Evolutionary conservation across 164 flowering plant species (phyloP).

Genomic region (Liquidambar formosana): DNA sequence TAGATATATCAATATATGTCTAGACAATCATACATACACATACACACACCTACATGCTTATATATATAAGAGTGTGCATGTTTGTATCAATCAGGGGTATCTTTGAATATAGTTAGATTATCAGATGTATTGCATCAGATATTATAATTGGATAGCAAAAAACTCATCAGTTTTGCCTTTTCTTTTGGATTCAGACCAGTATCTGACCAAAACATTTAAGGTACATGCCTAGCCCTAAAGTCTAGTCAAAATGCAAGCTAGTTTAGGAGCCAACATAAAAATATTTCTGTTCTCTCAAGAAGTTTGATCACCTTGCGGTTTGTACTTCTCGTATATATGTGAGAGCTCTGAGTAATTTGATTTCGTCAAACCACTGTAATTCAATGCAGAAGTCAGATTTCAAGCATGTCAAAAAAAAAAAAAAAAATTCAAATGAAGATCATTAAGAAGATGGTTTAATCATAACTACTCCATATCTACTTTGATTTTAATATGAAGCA

Average conservation of each 20-base stretch:
- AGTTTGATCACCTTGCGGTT: slow-evolving; percentile 63
- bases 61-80: too few relatives aligned
- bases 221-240: not conserved
- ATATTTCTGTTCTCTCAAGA: not conserved
- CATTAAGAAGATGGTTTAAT: not conserved
- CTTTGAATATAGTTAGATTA: too few relatives aligned
- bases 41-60: too few relatives aligned
- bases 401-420: not conserved
- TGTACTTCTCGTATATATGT: slow-evolving; percentile 83
- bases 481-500: not conserved
- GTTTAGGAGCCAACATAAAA: not conserved
- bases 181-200: too few relatives aligned
- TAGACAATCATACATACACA: too few relatives aligned
- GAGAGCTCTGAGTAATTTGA: slow-evolving; percentile 88
- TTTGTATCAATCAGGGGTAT: too few relatives aligned
- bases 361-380: slow-evolving; percentile 76
- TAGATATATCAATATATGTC: too few relatives aligned
- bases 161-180: too few relatives aligned
- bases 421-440: slow-evolving; percentile 2
- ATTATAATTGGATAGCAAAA: too few relatives aligned
- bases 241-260: not conserved
- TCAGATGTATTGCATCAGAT: too few relatives aligned
- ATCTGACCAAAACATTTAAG: too few relatives aligned
- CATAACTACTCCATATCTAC: too few relatives aligned
- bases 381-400: slow-evolving; percentile 20